Evolutionary conservation across 2,329 filamentous ascomycete species (phyloP), one percentile per base, ranked within the genome.

Genomic region (Coniosporium tulheliwenetii): DNA sequence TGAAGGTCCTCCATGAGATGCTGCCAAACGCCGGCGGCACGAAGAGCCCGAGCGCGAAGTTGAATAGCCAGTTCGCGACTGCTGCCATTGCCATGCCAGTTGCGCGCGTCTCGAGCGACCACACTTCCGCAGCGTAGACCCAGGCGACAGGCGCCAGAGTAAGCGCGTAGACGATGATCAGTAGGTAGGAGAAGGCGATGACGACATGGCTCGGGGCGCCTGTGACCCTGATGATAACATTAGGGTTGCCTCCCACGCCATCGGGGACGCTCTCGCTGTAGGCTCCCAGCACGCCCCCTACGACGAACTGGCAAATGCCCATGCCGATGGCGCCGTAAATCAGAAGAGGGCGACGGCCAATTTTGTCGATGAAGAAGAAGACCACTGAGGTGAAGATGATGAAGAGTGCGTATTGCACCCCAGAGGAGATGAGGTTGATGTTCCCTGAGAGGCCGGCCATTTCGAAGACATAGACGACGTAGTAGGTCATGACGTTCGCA

Each of bases 101-200:
- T 2, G 73, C 74, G 30, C 75, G 68, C 0, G 72, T 75, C 44
- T 73, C 71, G 2, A 78, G 62, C 0, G 72, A 74, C 69, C 71
- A 79, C 2, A 78, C 70, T 55, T 81, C 77, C 12, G 74, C 71
- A 0, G 73, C 71, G 48, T 81, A 81, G 36, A 79, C 69, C 76
- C 77, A 80, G 41, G 69, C 73, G 2, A 77, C 71, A 1, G 75
- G 75, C 0, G 74, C 76, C 13, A 77, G 65, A 0, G 75, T 79
- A n/a, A 78, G 61, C 1, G 73, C 70, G 52, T 80, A 80, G 46
- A 76, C 63, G 48, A 78, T 66, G 50, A 79, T 73, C 43, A 80
- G 66, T 12, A 80, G 64, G 52, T 79, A 80, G 39, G 69, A 75
- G 49, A 79, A 79, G 14, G 73, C 72, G 46, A 81, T 81, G 41